Percentiles rank a stretch among this genome's conserved stretches.
Conservation (phyloP, 805 yeast genomes). For the Lipomyces sp. region DNA sequence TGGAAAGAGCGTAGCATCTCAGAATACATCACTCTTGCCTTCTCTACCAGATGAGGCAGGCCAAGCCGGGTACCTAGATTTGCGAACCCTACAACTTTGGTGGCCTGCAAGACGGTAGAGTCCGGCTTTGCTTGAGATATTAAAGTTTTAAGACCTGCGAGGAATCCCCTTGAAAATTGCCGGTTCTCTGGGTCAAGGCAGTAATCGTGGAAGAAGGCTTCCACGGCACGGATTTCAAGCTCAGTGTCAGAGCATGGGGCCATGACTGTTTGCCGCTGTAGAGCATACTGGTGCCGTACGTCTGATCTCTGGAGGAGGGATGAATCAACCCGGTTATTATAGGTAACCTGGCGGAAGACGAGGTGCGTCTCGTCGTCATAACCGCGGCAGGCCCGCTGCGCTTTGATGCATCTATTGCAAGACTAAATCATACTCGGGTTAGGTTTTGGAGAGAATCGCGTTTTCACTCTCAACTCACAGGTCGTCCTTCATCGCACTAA, state of each 20-base stretch:
- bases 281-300: background rate
- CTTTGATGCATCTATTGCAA: background rate
- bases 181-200: background rate
- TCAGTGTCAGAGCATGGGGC: no score
- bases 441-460: no score
- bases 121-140: background rate
- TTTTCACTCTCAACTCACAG: background rate
- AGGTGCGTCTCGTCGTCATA: background rate
- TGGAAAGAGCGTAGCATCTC: background rate
- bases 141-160: conserved; percentile 1
- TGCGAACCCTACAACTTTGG: background rate
- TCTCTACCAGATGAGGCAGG: background rate
- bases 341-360: background rate
- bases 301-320: background rate
- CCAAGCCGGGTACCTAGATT: background rate
- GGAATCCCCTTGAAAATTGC: background rate
- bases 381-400: background rate
- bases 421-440: background rate
- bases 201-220: background rate
- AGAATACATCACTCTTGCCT: background rate
- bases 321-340: no score
- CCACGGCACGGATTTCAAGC: background rate
- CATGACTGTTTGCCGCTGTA: no score
- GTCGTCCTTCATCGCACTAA: background rate
- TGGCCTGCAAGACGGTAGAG: background rate